Evolutionary conservation across 306 rosid genomes (phyloP).

Genomic region (Biancaea sappan): DNA sequence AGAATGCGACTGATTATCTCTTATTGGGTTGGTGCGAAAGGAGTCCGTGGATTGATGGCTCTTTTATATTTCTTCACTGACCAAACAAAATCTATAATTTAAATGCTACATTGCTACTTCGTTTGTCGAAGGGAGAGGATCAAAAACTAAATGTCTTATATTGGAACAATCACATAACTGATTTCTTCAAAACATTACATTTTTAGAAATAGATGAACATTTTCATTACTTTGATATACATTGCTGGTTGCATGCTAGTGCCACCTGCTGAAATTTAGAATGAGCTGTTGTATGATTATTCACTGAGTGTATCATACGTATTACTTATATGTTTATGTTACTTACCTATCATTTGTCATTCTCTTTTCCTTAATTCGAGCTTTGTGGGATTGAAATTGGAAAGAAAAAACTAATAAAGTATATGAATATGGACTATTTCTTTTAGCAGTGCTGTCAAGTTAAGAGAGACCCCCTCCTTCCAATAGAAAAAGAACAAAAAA

Average conservation of each 20-base stretch:
- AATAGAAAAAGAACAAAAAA: background rate
- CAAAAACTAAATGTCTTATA: background rate
- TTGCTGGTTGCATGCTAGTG: background rate
- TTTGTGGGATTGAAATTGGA: background rate
- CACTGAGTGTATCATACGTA: background rate
- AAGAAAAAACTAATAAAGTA: background rate
- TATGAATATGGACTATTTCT: background rate
- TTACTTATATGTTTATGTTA: too few species aligned
- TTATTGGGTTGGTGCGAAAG: background rate
- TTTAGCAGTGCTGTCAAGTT: background rate
- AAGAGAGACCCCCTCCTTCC: background rate
- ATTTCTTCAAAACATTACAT: too few species aligned
- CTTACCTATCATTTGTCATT: background rate
- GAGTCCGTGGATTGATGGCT: background rate
- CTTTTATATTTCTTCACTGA: background rate
- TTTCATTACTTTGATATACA: background rate
- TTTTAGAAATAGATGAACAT: background rate
- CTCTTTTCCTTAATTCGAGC: background rate
- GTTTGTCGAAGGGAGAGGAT: background rate
- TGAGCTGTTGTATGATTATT: background rate
- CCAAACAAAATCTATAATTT: background rate
- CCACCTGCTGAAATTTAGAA: background rate
- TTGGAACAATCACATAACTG: too few species aligned
- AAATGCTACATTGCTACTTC: background rate
- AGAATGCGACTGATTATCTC: background rate